These are phyloP conservation scores for Pseudofabraea citricarpa DNA, from an alignment of 2,329 filamentous ascomycete genomes.

Conservation along the genomic window DNA sequence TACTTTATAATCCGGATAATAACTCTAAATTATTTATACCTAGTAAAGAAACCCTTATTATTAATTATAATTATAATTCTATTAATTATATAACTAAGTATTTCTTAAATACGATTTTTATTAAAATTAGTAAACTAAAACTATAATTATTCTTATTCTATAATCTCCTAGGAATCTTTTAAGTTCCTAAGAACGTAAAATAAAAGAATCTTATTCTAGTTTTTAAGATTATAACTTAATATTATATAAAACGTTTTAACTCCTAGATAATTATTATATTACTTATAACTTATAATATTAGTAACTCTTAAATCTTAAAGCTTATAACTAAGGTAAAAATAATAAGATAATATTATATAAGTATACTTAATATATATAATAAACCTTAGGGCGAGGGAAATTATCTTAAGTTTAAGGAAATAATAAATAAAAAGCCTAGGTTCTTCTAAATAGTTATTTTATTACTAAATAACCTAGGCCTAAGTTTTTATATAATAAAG, in stretches of 20 bases:
- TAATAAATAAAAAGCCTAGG: constrained; percentile 58
- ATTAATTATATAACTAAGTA: constrained; percentile 55
- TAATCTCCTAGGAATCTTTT: constrained; percentile 80
- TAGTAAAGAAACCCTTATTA: constrained; percentile 31
- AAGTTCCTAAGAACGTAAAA: constrained; percentile 59
- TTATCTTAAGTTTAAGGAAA: constrained; percentile 55
- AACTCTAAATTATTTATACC: constrained; percentile 40
- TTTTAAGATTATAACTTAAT: constrained; percentile 63
- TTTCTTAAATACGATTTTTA: constrained; percentile 73
- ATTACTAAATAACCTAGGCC: constrained; percentile 63
- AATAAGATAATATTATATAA: constrained; percentile 52
- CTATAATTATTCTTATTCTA: constrained; percentile 77
- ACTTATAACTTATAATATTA: constrained; percentile 72
- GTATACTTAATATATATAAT: constrained; percentile 84
- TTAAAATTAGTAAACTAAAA: constrained; percentile 68
- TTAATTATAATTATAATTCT: constrained; percentile 25
- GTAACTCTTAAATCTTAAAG: constrained; percentile 66
- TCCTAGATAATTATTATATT: constrained; percentile 75
- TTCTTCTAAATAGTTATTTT: constrained; percentile 71
- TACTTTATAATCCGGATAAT: constrained; percentile 63
- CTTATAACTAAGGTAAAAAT: constrained; percentile 57
- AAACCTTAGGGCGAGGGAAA: constrained; percentile 49
- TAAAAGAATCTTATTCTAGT: constrained; percentile 62
- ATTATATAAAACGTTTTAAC: constrained; percentile 65
- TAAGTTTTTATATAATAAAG: neutral